Conservation (phyloP, 2,329 filamentous ascomycete species). For the Coniochaeta sp. region DNA sequence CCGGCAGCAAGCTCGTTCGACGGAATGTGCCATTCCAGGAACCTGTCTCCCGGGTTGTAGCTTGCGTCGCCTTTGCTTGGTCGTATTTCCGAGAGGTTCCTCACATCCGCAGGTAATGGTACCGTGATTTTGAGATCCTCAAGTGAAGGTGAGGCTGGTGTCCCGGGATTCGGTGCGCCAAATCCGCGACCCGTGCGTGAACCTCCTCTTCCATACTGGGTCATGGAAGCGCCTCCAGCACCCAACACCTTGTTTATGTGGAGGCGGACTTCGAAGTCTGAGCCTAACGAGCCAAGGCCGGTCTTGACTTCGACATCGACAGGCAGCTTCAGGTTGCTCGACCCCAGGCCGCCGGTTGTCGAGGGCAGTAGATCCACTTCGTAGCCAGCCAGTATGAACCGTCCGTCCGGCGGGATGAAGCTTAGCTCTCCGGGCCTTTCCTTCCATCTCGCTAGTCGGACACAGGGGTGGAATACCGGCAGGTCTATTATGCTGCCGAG, state of each 20-base stretch:
- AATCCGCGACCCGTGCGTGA: conserved; percentile 35
- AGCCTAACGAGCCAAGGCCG: conserved; percentile 63
- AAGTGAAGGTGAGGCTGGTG: conserved; percentile 52
- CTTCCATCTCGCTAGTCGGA: conserved; percentile 82
- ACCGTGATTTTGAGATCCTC: conserved; percentile 75
- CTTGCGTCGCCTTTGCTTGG: conserved; percentile 76
- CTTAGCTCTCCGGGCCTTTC: conserved; percentile 86
- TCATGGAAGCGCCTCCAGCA: conserved; percentile 11
- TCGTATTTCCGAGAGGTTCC: conserved; percentile 76
- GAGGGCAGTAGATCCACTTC: conserved; percentile 84
- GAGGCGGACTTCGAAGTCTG: conserved; percentile 84
- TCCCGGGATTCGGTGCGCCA: conserved; percentile 43
- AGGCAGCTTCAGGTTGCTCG: conserved; percentile 69
- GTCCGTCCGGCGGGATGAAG: conserved; percentile 90
- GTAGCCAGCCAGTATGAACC: conserved; percentile 89
- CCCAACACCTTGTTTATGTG: conserved; percentile 61
- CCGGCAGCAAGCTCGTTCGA: conserved; percentile 67
- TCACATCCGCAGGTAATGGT: conserved; percentile 70
- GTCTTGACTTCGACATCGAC: conserved; percentile 77
- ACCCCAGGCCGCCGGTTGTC: conserved; percentile 46
- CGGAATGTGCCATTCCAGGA: conserved; percentile 77
- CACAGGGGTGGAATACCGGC: conserved; percentile 94
- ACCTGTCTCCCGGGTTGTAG: conserved; percentile 65
- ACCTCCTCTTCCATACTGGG: conserved; percentile 24
- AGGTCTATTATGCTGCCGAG: conserved; percentile 71